Percentiles rank a stretch among this genome's conserved stretches.
Conservation (phyloP, 73 alveolate species). For the Paraurostyla sp. region DNA sequence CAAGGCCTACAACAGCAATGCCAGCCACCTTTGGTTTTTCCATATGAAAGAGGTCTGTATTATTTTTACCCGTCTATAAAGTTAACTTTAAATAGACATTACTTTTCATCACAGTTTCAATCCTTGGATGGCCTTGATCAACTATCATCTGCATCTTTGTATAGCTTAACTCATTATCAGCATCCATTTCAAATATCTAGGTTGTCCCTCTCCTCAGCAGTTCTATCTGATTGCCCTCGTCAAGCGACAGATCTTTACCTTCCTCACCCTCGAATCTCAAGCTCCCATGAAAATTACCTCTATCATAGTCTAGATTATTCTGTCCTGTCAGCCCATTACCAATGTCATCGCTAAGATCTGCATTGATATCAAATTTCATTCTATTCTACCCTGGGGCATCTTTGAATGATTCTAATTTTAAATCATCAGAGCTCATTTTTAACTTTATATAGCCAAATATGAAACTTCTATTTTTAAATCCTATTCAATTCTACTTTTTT, state of each 20-base stretch:
- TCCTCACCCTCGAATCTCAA: not conserved
- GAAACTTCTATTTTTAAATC: no score
- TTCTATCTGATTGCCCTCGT: not conserved
- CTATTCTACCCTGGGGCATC: not conserved
- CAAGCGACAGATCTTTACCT: not conserved
- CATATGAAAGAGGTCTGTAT: not conserved
- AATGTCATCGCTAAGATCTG: not conserved
- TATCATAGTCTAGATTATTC: not conserved
- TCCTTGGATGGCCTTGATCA: conserved; percentile 8
- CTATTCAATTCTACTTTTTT: no score
- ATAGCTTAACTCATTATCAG: conserved; percentile 34
- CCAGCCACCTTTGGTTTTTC: conserved; percentile 65
- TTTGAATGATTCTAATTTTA: conserved; percentile 20
- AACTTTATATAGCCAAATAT: not conserved
- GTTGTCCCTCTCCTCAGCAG: conserved; percentile 25
- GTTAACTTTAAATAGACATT: not conserved
- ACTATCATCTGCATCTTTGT: not conserved
- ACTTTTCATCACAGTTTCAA: not conserved
- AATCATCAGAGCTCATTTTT: not conserved
- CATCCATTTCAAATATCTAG: conserved; percentile 32
- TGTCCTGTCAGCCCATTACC: not conserved
- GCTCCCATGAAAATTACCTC: not conserved
- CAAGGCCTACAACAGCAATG: conserved; percentile 54
- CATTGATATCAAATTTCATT: not conserved
- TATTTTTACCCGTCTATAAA: conserved; percentile 4